Evolutionary conservation across 257 asterid species (phyloP), one percentile per base, ranked within the genome.

Genomic region (Parsonsia alboflavescens): DNA sequence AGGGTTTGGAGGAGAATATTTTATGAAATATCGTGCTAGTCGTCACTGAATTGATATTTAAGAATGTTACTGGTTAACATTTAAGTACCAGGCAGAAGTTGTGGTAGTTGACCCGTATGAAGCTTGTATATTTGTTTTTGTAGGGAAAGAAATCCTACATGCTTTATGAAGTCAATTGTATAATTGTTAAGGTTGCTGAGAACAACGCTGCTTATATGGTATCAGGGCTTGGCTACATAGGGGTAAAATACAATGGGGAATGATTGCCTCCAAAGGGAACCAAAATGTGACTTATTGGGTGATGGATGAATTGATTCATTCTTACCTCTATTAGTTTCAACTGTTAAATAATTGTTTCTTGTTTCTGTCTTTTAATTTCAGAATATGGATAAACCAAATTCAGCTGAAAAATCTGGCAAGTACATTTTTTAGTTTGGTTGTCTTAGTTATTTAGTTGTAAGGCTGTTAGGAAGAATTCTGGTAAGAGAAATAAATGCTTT

Each of bases 261-360:
- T 0, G 7, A 33, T 2, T 16, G 39, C 17, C 26, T 74, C 21
- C 64, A 30, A 28, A 36, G 30, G 39, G 68, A 56, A 49, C 39
- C 53, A n/a, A 22, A 12, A 75, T 15, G 7, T 22, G 39, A 50
- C n/a, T 39, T 53, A 16, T 22, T 24, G 0, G 30, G 10, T 26
- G 39, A 62, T 26, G 67, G 73, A 75, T 53, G 58, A 39, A 41
- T 15, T 36, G 56, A 7, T 21, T 13, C 56, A 53, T 75, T 65
- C 53, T 52, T 39, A 41, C n/a, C 12, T 6, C 7, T 64, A 21
- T 50, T 1, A 11, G 67, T 33, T 11, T 74, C 16, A 36, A 8
- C 65, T 0, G 16, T 58, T 64, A 64, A 39, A 64, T 36, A 39
- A 39, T 64, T 64, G 12, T 2, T 36, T 21, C 19, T 64, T 64